These are phyloP conservation scores for Alternaria ventricosa DNA, from an alignment of 2,329 filamentous ascomycete genomes.

Conservation along the genomic window DNA sequence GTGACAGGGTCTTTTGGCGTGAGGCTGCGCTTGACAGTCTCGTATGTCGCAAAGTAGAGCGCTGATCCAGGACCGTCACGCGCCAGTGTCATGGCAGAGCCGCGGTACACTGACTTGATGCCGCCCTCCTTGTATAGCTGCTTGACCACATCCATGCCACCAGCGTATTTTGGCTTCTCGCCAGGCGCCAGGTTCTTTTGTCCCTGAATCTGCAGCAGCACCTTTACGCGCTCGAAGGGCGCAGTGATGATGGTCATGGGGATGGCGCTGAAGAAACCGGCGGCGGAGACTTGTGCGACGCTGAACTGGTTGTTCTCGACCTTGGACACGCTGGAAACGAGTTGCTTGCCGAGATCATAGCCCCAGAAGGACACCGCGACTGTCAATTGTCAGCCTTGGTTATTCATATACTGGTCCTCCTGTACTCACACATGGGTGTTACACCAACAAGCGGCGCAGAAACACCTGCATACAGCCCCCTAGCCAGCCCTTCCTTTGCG, in stretches of 20 bases:
- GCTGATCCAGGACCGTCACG: conserved; percentile 92
- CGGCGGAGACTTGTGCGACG: conserved; percentile 86
- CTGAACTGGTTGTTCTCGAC: conserved; percentile 74
- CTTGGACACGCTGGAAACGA: conserved; percentile 74
- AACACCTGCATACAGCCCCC: conserved; percentile 94
- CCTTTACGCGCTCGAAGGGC: conserved; percentile 98
- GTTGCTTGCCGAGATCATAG: conserved; percentile 91
- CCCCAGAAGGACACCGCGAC: conserved; percentile 77
- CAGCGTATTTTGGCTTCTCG: conserved; percentile 90
- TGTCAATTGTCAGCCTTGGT: conserved; percentile 34
- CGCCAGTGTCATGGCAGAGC: conserved; percentile 86
- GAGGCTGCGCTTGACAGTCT: conserved; percentile 87
- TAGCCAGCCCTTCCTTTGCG: conserved; percentile 79
- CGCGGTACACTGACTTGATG: conserved; percentile 89
- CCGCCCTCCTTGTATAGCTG: conserved; percentile 94
- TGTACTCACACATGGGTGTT: conserved; percentile 92
- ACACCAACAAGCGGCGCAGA: conserved; percentile 93
- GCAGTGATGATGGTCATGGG: conserved; percentile 99
- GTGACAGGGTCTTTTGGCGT: conserved; percentile 77
- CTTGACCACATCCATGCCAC: conserved; percentile 86
- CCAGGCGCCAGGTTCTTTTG: conserved; percentile 84
- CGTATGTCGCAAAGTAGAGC: conserved; percentile 97
- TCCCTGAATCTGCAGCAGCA: conserved; percentile 96
- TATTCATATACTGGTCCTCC: not conserved
- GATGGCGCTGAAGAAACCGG: conserved; percentile 93